phyloP scores from a whole-genome alignment of 345 rosid genomes.

The Boechera retrofracta region DNA sequence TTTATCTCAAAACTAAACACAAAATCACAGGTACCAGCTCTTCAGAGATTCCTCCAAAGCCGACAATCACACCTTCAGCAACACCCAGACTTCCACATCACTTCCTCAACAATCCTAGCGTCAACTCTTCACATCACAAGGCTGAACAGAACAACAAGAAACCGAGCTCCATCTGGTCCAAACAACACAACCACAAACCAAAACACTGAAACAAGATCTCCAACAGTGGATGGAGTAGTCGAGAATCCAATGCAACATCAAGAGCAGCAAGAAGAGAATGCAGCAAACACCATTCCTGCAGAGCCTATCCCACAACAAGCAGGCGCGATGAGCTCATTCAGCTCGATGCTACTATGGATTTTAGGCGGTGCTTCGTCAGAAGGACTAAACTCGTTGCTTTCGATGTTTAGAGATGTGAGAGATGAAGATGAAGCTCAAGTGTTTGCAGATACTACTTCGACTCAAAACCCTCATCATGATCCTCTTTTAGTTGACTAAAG shows the following conservation, averaged over 20 bases:
- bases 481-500: constrained; percentile 37
- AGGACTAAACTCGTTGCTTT: constrained; percentile 80
- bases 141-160: constrained; percentile 69
- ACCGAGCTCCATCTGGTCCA: constrained; percentile 53
- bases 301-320: constrained; percentile 63
- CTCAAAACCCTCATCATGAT: constrained; percentile 38
- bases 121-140: constrained; percentile 94
- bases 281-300: constrained; percentile 53
- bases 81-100: constrained; percentile 91
- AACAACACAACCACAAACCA: constrained; percentile 52
- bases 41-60: constrained; percentile 84
- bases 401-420: constrained; percentile 91
- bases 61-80: constrained; percentile 84
- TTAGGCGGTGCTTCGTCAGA: constrained; percentile 95
- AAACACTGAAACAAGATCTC: constrained; percentile 55
- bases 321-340: constrained; percentile 79
- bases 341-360: constrained; percentile 88
- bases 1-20: neutral
- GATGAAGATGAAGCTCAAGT: constrained; percentile 74
- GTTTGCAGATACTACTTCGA: constrained; percentile 38
- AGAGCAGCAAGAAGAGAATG: constrained; percentile 45
- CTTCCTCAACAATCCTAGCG: constrained; percentile 94
- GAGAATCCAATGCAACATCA: constrained; percentile 50
- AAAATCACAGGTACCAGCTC: constrained; percentile 78
- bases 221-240: constrained; percentile 43